A percentile compares a stretch with the other conserved stretches of the same genome.
These are phyloP conservation scores for Plenodomus tracheiphilus DNA, from an alignment of 2,329 filamentous ascomycete genomes.

Conservation along the genomic window DNA sequence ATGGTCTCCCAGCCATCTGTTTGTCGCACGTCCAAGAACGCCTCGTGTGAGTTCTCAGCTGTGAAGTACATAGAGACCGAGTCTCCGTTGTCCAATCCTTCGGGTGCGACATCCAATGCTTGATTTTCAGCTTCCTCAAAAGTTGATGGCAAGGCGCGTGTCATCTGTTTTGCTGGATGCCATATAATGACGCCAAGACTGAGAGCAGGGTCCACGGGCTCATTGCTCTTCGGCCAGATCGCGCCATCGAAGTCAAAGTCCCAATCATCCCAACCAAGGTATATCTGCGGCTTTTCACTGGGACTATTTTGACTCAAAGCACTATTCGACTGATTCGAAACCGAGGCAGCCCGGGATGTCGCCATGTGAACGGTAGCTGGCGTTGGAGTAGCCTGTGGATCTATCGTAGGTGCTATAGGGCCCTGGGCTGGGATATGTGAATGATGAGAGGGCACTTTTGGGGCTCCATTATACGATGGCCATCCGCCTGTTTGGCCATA, in stretches of 20 bases:
- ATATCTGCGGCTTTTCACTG: constrained; percentile 35
- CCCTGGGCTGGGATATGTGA: background rate
- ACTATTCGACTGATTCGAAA: constrained; percentile 16
- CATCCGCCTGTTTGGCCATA: constrained; percentile 30
- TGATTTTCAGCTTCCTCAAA: constrained; percentile 51
- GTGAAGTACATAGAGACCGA: constrained; percentile 57
- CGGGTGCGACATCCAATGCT: constrained; percentile 43
- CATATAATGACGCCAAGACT: constrained; percentile 53
- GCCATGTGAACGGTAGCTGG: constrained; percentile 26
- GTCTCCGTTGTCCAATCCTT: constrained; percentile 45
- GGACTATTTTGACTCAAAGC: constrained; percentile 18
- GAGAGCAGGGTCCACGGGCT: constrained; percentile 48
- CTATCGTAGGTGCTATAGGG: constrained; percentile 5
- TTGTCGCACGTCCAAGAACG: constrained; percentile 52
- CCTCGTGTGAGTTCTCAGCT: constrained; percentile 48
- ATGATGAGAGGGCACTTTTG: background rate
- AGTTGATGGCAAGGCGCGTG: constrained; percentile 48
- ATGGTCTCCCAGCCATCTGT: constrained; percentile 55
- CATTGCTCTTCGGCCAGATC: constrained; percentile 50
- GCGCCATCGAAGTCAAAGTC: constrained; percentile 51
- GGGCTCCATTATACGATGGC: constrained; percentile 15
- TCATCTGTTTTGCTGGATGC: constrained; percentile 50
- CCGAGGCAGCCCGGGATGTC: constrained; percentile 13
- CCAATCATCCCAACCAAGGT: constrained; percentile 44
- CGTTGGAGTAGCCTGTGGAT: constrained; percentile 36